Percentiles rank a stretch among this genome's conserved stretches.
These are phyloP conservation scores for Botrytis fabae DNA, from an alignment of 2,329 filamentous ascomycete species.

Conservation along the genomic window DNA sequence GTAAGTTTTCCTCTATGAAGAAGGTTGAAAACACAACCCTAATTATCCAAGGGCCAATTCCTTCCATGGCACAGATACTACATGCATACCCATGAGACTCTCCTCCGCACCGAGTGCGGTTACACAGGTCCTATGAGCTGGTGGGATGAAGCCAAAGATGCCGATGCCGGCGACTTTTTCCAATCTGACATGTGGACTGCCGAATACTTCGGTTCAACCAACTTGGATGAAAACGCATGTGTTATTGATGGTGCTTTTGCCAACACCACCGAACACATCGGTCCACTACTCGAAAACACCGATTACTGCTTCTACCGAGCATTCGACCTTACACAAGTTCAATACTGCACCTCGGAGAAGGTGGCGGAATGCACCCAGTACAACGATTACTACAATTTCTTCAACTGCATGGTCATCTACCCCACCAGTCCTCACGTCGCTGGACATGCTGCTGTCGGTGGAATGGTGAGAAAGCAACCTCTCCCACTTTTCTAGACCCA, in stretches of 20 bases:
- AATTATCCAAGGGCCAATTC: neutral
- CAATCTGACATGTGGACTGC: constrained; percentile 4
- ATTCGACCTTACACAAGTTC: neutral
- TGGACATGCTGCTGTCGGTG: neutral
- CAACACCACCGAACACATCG: constrained; percentile 9
- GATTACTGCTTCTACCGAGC: constrained; percentile 11
- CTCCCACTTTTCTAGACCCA: too few relatives aligned
- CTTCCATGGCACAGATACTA: neutral
- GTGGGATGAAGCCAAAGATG: neutral
- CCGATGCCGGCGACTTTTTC: neutral
- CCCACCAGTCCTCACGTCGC: neutral
- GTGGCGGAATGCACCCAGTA: neutral
- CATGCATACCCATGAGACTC: neutral
- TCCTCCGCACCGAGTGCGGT: neutral
- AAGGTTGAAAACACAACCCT: neutral
- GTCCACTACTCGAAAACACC: neutral
- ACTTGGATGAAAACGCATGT: neutral
- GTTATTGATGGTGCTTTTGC: constrained; percentile 9
- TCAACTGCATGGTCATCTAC: constrained; percentile 12
- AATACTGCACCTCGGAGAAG: neutral
- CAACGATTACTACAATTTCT: neutral
- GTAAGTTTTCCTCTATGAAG: neutral
- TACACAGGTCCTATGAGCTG: neutral
- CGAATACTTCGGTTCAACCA: neutral
- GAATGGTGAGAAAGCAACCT: neutral